A percentile compares a stretch with the other conserved stretches of the same genome.
Evolutionary conservation across 1,284 basidiomycete species (phyloP).

Genomic region (Leccinum huronense): DNA sequence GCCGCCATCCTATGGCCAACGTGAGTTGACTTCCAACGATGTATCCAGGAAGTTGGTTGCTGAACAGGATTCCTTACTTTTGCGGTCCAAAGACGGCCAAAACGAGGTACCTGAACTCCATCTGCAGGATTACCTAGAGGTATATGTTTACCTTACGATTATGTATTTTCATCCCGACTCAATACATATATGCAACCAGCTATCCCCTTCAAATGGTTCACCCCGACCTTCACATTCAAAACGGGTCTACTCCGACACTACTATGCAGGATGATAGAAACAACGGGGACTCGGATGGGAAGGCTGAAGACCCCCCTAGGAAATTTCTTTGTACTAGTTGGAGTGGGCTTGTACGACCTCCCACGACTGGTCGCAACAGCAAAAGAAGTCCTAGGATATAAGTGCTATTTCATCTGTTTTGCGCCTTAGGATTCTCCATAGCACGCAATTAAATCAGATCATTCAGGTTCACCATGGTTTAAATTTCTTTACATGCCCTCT

Average conservation of each 20-base stretch:
- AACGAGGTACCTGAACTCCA: not conserved
- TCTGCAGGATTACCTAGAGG: not conserved
- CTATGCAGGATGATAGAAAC: not conserved
- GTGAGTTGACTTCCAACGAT: not conserved
- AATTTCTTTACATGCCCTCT: too few relatives aligned
- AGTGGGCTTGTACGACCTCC: not conserved
- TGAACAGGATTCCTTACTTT: too few relatives aligned
- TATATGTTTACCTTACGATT: not conserved
- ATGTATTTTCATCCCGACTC: not conserved
- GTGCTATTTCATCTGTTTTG: too few relatives aligned
- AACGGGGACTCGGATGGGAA: not conserved
- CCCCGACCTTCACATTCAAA: not conserved
- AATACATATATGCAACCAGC: not conserved
- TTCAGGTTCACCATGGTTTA: too few relatives aligned
- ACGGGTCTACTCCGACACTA: not conserved
- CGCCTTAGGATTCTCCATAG: too few relatives aligned
- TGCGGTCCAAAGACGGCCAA: not conserved
- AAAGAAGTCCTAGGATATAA: not conserved
- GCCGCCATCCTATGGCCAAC: not conserved
- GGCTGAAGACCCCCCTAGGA: slow-evolving; percentile 1
- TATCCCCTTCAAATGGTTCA: not conserved
- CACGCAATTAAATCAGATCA: too few relatives aligned
- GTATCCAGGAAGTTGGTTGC: not conserved
- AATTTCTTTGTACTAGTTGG: not conserved
- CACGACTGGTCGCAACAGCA: not conserved